Conservation (phyloP, 2,329 filamentous ascomycete species). For the Colletotrichum falcatum region DNA sequence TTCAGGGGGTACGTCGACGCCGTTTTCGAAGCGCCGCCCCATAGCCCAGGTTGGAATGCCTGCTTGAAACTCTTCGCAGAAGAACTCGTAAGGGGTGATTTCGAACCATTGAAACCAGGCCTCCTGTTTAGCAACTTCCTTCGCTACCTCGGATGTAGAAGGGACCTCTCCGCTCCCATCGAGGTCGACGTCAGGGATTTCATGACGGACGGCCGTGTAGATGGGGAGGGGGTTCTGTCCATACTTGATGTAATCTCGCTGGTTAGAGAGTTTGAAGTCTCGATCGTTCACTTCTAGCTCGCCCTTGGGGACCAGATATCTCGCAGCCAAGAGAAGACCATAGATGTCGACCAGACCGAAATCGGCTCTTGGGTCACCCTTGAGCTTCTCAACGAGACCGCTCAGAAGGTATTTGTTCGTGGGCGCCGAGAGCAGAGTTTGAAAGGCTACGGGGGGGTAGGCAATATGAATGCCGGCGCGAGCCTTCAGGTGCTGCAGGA, state of each 20-base stretch:
- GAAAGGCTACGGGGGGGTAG: constrained; percentile 86
- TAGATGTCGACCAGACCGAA: constrained; percentile 96
- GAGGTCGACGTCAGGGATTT: constrained; percentile 79
- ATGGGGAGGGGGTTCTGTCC: constrained; percentile 91
- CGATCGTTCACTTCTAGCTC: constrained; percentile 80
- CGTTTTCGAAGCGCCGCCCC: constrained; percentile 83
- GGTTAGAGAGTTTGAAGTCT: constrained; percentile 93
- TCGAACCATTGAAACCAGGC: constrained; percentile 99
- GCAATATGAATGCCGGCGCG: constrained; percentile 90
- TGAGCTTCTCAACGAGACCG: constrained; percentile 91
- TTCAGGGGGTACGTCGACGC: constrained; percentile 73
- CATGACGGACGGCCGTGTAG: constrained; percentile 94
- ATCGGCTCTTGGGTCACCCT: constrained; percentile 81
- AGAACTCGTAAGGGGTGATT: constrained; percentile 93
- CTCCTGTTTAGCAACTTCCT: constrained; percentile 69
- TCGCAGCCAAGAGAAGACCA: constrained; percentile 84
- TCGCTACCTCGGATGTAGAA: constrained; percentile 59
- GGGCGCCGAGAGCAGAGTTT: constrained; percentile 85
- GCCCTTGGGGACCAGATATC: constrained; percentile 87
- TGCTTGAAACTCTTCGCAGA: constrained; percentile 90
- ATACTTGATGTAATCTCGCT: constrained; percentile 78
- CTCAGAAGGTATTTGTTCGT: constrained; percentile 93
- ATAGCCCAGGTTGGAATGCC: constrained; percentile 96
- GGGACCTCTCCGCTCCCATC: constrained; percentile 50
- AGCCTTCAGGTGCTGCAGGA: constrained; percentile 88